A percentile compares a stretch with the other conserved stretches of the same genome.
These are phyloP conservation scores for Pittosporum tobira DNA, from an alignment of 129 eudicot genomes.

Conservation along the genomic window DNA sequence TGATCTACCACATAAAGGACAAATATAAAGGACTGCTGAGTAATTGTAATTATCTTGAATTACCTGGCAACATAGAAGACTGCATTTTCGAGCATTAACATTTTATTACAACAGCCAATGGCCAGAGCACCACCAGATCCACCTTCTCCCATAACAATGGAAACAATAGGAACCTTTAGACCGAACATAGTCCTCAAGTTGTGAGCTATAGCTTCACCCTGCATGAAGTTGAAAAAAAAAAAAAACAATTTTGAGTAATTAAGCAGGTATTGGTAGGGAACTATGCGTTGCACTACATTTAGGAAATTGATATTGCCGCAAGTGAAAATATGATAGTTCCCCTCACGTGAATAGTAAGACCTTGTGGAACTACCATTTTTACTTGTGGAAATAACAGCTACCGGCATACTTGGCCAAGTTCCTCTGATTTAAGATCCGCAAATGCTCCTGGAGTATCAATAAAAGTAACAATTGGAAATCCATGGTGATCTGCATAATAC, in stretches of 20 bases:
- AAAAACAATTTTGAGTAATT: conserved; percentile 9
- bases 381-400: too few species aligned
- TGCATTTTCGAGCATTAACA: conserved; percentile 76
- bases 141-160: conserved; percentile 90
- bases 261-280: neutral
- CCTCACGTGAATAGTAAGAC: too few species aligned
- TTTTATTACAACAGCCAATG: conserved; percentile 69
- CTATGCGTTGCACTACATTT: neutral
- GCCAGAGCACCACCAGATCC: conserved; percentile 93
- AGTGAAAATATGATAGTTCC: too few species aligned
- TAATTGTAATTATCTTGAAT: conserved; percentile 4
- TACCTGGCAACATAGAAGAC: conserved; percentile 94
- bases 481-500: conserved; percentile 96
- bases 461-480: conserved; percentile 83
- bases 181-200: conserved; percentile 85
- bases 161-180: conserved; percentile 70
- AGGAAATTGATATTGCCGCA: too few species aligned
- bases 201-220: conserved; percentile 93
- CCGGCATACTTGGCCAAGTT: conserved; percentile 71
- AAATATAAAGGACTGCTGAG: neutral
- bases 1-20: conserved; percentile 1
- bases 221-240: conserved; percentile 16
- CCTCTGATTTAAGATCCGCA: conserved; percentile 85
- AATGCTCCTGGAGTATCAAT: conserved; percentile 96
- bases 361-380: too few species aligned